phyloP scores from a whole-genome alignment of 192 early-diverging fungal species.

The Entomortierella chlamydospora region DNA sequence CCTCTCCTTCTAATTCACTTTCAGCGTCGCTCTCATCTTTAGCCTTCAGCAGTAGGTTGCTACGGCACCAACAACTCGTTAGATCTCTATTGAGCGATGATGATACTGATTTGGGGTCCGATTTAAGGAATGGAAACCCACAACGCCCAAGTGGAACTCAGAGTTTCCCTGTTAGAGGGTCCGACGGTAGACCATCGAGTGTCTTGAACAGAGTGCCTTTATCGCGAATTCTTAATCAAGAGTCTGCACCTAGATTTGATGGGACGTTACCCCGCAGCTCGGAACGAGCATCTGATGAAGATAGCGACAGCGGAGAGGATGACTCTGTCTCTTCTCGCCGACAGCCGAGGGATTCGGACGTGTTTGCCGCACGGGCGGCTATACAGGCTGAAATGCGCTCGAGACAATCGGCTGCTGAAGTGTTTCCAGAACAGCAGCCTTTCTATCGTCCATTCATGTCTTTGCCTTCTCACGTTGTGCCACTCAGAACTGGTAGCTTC shows the following conservation, averaged over 20 bases:
- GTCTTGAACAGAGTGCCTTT: too few species aligned
- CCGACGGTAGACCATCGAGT: background rate
- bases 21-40: conserved; percentile 6
- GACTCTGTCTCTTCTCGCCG: background rate
- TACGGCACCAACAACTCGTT: background rate
- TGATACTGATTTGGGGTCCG: background rate
- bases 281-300: background rate
- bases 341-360: background rate
- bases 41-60: background rate
- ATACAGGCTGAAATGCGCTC: background rate
- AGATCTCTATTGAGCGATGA: background rate
- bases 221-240: too few species aligned
- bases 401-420: too few species aligned
- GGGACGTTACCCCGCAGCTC: background rate
- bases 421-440: too few species aligned
- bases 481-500: background rate
- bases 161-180: too few species aligned
- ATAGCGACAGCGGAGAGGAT: background rate
- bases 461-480: background rate
- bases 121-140: background rate
- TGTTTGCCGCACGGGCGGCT: background rate
- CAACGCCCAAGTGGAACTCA: too few species aligned
- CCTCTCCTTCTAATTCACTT: background rate
- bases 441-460: background rate
- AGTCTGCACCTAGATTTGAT: background rate